Evolutionary conservation across 1,284 basidiomycete species (phyloP).

Genomic region (Apiotrichum sp.): DNA sequence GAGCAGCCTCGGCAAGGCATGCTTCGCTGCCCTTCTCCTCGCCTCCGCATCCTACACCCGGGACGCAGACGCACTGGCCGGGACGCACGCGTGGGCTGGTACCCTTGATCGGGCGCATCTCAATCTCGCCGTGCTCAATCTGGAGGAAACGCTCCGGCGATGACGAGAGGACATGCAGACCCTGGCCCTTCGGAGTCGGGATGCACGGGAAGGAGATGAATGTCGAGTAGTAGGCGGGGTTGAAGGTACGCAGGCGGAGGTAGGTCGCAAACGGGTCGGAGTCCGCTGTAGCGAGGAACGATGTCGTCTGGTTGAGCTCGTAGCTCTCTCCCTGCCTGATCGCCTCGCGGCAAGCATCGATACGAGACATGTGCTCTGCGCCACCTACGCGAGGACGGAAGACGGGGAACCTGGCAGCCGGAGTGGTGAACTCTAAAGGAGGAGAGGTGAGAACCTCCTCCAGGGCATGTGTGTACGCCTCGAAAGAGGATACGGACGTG

Average conservation of each 20-base stretch:
- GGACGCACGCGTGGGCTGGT: slow-evolving; percentile 51
- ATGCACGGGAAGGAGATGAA: slow-evolving; percentile 62
- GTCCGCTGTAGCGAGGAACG: slow-evolving; percentile 47
- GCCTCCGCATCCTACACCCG: slow-evolving; percentile 25
- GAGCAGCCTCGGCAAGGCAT: slow-evolving; percentile 26
- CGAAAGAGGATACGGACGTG: slow-evolving; percentile 18
- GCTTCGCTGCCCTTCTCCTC: slow-evolving; percentile 20
- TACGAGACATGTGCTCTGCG: slow-evolving; percentile 61
- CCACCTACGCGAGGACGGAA: slow-evolving; percentile 41
- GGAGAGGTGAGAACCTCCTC: slow-evolving; percentile 7
- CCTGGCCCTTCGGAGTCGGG: slow-evolving; percentile 46
- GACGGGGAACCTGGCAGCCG: slow-evolving; percentile 22
- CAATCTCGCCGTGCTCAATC: slow-evolving; percentile 53
- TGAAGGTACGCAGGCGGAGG: slow-evolving; percentile 61
- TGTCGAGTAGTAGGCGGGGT: slow-evolving; percentile 87
- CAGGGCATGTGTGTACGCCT: slow-evolving; percentile 10
- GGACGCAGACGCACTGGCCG: slow-evolving; percentile 36
- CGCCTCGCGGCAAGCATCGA: slow-evolving; percentile 66
- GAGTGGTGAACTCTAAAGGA: background rate
- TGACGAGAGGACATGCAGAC: slow-evolving; percentile 64
- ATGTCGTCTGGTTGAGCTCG: slow-evolving; percentile 87
- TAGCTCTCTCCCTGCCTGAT: slow-evolving; percentile 88
- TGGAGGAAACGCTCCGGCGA: slow-evolving; percentile 92
- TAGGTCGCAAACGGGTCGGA: slow-evolving; percentile 38
- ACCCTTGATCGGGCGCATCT: slow-evolving; percentile 94